These are phyloP conservation scores for Millerago galiae DNA, from an alignment of 805 yeast species.

Conservation along the genomic window DNA sequence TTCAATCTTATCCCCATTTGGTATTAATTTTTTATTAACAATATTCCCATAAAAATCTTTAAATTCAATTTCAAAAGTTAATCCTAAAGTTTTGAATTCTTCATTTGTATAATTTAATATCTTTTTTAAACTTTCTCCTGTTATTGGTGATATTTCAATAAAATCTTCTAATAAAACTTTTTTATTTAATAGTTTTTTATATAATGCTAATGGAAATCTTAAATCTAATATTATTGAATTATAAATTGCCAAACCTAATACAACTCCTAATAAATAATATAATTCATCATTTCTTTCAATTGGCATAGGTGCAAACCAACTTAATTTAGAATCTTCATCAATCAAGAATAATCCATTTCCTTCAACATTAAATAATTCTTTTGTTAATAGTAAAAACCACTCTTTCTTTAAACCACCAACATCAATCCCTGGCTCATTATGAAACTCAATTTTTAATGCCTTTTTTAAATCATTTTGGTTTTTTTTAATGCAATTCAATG, in stretches of 20 bases:
- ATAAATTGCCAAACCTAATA: conserved; percentile 84
- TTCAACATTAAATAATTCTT: conserved; percentile 57
- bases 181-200: conserved; percentile 60
- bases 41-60: conserved; percentile 40
- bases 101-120: conserved; percentile 38
- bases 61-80: conserved; percentile 58
- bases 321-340: conserved; percentile 59
- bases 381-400: conserved; percentile 78
- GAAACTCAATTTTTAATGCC: conserved; percentile 69
- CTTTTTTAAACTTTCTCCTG: conserved; percentile 45
- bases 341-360: conserved; percentile 58
- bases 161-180: conserved; percentile 59
- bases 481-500: conserved; percentile 54
- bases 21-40: conserved; percentile 44
- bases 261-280: conserved; percentile 76
- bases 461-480: conserved; percentile 61
- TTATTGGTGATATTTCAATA: conserved; percentile 58
- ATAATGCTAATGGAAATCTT: conserved; percentile 67
- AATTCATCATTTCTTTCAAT: conserved; percentile 40
- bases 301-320: conserved; percentile 67
- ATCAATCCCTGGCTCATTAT: conserved; percentile 88
- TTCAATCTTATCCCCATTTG: conserved; percentile 45
- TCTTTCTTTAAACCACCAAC: conserved; percentile 94
- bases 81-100: conserved; percentile 43
- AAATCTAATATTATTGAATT: conserved; percentile 84